Base-by-base conservation (phyloP, 2,329 filamentous ascomycete genomes). In the Fusarium citri region DNA sequence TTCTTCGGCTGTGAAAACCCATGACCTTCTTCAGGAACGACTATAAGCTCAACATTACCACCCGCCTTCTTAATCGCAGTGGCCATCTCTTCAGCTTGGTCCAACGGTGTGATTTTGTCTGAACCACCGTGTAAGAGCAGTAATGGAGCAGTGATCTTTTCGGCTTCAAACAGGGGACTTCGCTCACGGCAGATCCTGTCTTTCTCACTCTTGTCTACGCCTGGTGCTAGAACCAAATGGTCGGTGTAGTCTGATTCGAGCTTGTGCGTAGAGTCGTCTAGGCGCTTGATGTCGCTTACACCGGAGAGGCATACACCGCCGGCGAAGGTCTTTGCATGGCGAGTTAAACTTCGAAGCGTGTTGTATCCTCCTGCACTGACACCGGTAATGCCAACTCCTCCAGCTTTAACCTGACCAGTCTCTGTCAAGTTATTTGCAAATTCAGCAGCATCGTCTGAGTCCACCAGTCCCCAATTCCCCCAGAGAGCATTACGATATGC, bases 51-150 rank as follows among this genome's bases (percentile, higher is more conserved):
- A 7, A 87, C 84, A 26, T 84, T 77, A 2, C 81, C 79, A 0
- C 82, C 83, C 3, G 77, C 78, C 12, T 74, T 69, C 54, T 76
- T 75, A 23, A 88, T 78, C n/a, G 80, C 80, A 42, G 77, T 76
- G 12, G 84, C 82, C 75, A 91, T 86, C 55, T 85, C 81, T 31
- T 81, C 77, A 5, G 86, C 85, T 73, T 91, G 88, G 18, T 82
- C 80, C n/a, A 86, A 74, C 0, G 88, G 88, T 18, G 90, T 88
- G 3, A 90, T 83, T 42, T 83, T 84, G 69, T 91, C 89, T 6
- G 78, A 78, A 4, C 80, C 81, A 0, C 88, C 88, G 23, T 89
- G 85, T 8, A 90, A 69, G n/a, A 91, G 76, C 37, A 89, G 75
- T 23, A 90, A 72, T 1, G 86, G 85, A 3, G 83, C 78, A 41